Base-by-base conservation (phyloP, 2,329 filamentous ascomycete genomes). In the Fusarium torulosum region DNA sequence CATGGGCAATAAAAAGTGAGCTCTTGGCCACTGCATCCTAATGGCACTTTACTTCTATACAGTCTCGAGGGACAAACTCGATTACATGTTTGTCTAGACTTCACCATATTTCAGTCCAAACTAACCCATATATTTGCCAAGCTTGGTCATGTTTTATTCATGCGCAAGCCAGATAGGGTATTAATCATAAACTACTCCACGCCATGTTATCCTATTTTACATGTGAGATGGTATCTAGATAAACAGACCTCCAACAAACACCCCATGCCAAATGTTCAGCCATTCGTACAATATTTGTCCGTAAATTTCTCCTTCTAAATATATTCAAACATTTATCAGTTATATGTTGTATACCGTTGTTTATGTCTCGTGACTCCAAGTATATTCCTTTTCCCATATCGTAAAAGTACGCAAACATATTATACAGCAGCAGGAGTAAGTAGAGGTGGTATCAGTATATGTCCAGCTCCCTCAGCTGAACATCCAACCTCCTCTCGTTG, bases 391-490 rank as follows among this genome's bases (percentile, higher is more conserved):
- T 29, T 52, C 51, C 43, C 38, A 42, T 40, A 37, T n/a, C 35
- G 47, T 52, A 19, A 42, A 37, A 50, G 17, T 61, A 21, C 19
- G 13, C 27, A 42, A 20, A 38, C 42, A 21, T 41, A 42, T 53
- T 42, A 52, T 56, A 40, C 37, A 45, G 29, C 14, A n/a, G 31
- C 37, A 41, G 21, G 33, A 37, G 37, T n/a, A 35, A n/a, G 47
- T 33, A 23, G 21, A 52, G 35, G 25, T 21, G 40, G 29, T 50
- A 46, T 51, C 65, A 79, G 56, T 78, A 78, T n/a, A 80, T 69
- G 47, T 79, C 77, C 46, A 79, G 58, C 61, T 79, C 76, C 50
- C 73, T 71, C 51, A 79, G 9, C 49, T 65, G 57, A 21, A 79
- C 67, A 52, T 66, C 70, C 25, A 78, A 40, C 46, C 74, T 73